Percentiles rank a stretch among this genome's conserved stretches.
phyloP scores from a whole-genome alignment of 2,329 filamentous ascomycete species.

The Macrophomina phaseolina region DNA sequence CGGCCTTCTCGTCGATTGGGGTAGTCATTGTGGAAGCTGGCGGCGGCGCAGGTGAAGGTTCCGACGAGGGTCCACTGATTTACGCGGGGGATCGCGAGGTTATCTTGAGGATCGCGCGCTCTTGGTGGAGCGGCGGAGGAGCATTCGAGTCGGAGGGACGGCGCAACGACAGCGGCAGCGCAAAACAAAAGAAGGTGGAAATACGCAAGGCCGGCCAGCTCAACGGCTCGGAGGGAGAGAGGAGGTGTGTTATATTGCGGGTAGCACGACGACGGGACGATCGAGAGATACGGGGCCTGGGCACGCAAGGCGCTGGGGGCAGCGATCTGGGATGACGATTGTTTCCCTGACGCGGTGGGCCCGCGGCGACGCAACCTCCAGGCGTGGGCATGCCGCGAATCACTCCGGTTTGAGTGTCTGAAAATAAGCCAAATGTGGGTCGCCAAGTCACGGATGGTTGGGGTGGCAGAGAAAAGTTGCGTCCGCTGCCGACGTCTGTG shows the following conservation, averaged over 20 bases:
- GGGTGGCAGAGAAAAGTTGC: neutral
- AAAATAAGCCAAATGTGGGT: conserved; percentile 23
- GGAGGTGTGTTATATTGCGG: conserved; percentile 24
- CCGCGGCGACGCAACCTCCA: conserved; percentile 15
- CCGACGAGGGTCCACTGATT: conserved; percentile 23
- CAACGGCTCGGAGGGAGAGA: neutral
- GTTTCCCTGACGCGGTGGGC: conserved; percentile 9
- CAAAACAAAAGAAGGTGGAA: conserved; percentile 5
- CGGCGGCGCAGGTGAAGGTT: neutral
- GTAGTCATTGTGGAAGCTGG: conserved; percentile 40
- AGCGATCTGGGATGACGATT: conserved; percentile 26
- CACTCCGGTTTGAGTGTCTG: conserved; percentile 9
- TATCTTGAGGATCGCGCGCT: conserved; percentile 9
- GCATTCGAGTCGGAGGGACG: neutral
- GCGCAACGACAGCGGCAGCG: conserved; percentile 7
- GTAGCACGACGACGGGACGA: conserved; percentile 23
- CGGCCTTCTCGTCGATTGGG: conserved; percentile 44
- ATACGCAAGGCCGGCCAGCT: conserved; percentile 4
- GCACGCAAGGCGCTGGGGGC: conserved; percentile 19
- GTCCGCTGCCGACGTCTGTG: conserved; percentile 10
- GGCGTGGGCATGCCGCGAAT: conserved; percentile 15
- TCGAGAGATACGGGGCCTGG: conserved; percentile 24
- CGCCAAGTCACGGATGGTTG: conserved; percentile 19
- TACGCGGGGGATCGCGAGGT: conserved; percentile 23
- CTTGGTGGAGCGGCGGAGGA: neutral